These are phyloP conservation scores for Boletus fagicola DNA, from an alignment of 768 basidiomycete genomes.

Conservation along the genomic window DNA sequence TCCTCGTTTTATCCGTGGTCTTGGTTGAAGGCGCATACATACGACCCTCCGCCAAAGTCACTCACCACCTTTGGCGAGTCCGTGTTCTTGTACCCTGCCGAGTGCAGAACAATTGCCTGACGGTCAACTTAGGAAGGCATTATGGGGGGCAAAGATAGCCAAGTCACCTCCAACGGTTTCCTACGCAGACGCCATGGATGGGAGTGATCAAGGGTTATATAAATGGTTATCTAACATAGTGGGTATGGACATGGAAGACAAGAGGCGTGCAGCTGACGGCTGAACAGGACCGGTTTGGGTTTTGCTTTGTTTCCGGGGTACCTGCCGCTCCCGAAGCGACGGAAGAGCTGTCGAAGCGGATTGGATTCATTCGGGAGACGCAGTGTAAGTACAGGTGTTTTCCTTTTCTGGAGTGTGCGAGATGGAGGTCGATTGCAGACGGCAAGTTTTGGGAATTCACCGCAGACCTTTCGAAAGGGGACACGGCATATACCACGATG, in stretches of 20 bases:
- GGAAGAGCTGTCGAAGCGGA: slow-evolving; percentile 68
- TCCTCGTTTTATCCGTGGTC: slow-evolving; percentile 85
- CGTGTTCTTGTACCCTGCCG: slow-evolving; percentile 20
- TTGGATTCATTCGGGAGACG: slow-evolving; percentile 89
- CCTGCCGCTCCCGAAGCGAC: slow-evolving; percentile 82
- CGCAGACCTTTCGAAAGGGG: slow-evolving; percentile 83
- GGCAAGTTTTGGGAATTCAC: slow-evolving; percentile 98
- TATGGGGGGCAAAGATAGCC: slow-evolving; percentile 81
- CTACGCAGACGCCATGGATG: slow-evolving; percentile 71
- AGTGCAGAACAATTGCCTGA: background rate
- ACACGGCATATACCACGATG: slow-evolving; percentile 90
- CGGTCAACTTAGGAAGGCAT: slow-evolving; percentile 46
- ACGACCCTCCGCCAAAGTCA: slow-evolving; percentile 60
- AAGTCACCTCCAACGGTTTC: slow-evolving; percentile 70
- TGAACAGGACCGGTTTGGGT: slow-evolving; percentile 79
- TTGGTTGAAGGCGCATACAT: slow-evolving; percentile 77
- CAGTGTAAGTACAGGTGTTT: slow-evolving; percentile 43
- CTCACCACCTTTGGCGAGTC: slow-evolving; percentile 40
- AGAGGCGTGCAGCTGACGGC: background rate
- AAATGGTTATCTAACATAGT: slow-evolving; percentile 83
- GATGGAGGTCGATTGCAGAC: slow-evolving; percentile 52
- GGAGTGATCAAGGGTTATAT: slow-evolving; percentile 63
- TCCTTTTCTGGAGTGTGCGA: background rate
- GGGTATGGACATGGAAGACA: slow-evolving; percentile 28
- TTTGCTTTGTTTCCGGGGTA: slow-evolving; percentile 82